Evolutionary conservation across 768 basidiomycete genomes (phyloP), one percentile per base, ranked within the genome.

Genomic region (Pleurotus giganteus): DNA sequence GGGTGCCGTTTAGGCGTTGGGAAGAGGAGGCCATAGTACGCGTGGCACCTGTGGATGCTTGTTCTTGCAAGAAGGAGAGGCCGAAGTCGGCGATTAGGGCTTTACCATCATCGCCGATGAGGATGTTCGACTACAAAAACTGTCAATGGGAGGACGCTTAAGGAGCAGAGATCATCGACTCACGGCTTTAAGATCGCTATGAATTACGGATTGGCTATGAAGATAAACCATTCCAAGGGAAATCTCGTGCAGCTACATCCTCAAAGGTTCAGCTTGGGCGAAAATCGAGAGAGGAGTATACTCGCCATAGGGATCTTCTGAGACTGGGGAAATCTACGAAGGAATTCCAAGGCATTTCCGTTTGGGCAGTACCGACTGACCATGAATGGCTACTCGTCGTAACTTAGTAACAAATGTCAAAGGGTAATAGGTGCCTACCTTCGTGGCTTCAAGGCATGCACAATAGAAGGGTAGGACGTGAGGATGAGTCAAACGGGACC

Each of bases 1-100:
- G 63, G 4, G 74, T 75, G n/a, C 69, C 70, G n/a, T n/a, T n/a
- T n/a, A n/a, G n/a, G n/a, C n/a, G n/a, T n/a, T n/a, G n/a, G n/a
- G n/a, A n/a, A 7, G 60, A 58, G 2, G 66, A 57, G 17, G 63
- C 58, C 15, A 64, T 68, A 0, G 74, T 71, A n/a, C 60, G 57
- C n/a, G 62, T 58, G 6, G 61, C 58, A 11, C 12, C 29, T 23
- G 47, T 32, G 15, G 47, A 8, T 6, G 62, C 58, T 62, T 65
- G 61, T 51, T 61, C 64, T 53, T 72, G 58, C 34, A 77, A 63
- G 51, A 69, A 69, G 11, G 77, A 72, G 46, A 80, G 67, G 27
- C 79, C 78, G 58, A 79, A 80, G 57, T 79, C 78, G 11, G 74
- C 66, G 44, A 79, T 67, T 23, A 79, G 67, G 31, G 79, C 71